Evolutionary conservation across 768 basidiomycete genomes (phyloP).

Genomic region (Lactarius akahatsu): DNA sequence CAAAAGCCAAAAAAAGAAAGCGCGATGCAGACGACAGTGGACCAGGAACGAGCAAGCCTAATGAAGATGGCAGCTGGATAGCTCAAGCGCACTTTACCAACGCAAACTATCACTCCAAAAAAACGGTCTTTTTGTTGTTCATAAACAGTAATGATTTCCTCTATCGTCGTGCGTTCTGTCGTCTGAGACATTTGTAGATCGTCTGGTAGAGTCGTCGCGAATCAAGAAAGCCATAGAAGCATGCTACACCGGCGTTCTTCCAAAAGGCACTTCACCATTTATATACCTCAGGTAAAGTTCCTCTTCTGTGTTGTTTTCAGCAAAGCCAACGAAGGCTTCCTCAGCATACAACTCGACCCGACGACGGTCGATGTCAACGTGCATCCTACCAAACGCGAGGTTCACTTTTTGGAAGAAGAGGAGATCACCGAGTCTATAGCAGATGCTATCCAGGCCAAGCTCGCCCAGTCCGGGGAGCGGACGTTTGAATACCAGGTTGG

Average conservation of each 20-base stretch:
- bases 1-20: conserved; percentile 31
- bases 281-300: conserved; percentile 83
- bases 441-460: conserved; percentile 72
- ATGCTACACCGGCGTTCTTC: conserved; percentile 79
- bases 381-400: conserved; percentile 96
- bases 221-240: conserved; percentile 87
- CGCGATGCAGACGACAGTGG: conserved; percentile 34
- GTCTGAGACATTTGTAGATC: conserved; percentile 52
- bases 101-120: conserved; percentile 88
- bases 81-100: conserved; percentile 79
- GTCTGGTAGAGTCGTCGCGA: conserved; percentile 83
- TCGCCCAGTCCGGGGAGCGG: conserved; percentile 35
- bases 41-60: conserved; percentile 36
- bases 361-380: conserved; percentile 94
- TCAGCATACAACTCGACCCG: conserved; percentile 79
- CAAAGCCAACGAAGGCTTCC: conserved; percentile 4
- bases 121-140: conserved; percentile 81
- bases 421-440: conserved; percentile 74
- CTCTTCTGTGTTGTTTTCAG: not conserved
- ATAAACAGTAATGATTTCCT: conserved; percentile 75
- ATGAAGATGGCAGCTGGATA: conserved; percentile 50
- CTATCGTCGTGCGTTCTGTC: too few relatives aligned
- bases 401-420: conserved; percentile 93
- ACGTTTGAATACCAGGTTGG: conserved; percentile 71
- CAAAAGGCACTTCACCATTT: conserved; percentile 88